Conservation (phyloP, 2,329 filamentous ascomycete genomes). For the Phialocephala subalpina region DNA sequence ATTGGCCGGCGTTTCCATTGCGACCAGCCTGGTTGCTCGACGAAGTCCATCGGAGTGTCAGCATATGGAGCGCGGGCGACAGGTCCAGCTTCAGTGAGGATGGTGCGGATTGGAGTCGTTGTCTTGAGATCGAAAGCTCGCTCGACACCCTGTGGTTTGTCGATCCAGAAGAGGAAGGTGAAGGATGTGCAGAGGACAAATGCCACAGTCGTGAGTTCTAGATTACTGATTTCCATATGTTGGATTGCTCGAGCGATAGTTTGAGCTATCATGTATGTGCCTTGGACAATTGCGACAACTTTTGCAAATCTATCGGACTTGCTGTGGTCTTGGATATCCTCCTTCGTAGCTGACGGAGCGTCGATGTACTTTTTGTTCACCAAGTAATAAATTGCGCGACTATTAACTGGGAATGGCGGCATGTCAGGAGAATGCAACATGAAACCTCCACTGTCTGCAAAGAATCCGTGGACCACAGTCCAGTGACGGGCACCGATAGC, state of each 20-base stretch:
- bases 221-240: not conserved
- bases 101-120: not conserved
- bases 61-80: not conserved
- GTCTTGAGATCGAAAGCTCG: not conserved
- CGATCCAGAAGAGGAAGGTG: not conserved
- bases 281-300: not conserved
- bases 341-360: not conserved
- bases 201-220: not conserved
- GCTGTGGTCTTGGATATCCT: not conserved
- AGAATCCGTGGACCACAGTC: not conserved
- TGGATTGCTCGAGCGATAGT: not conserved
- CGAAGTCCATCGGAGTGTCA: slow-evolving; percentile 11
- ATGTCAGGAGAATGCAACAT: not conserved
- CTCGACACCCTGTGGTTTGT: not conserved
- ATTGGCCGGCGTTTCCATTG: slow-evolving; percentile 9
- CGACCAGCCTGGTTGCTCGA: slow-evolving; percentile 12
- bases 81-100: not conserved
- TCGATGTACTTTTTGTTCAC: not conserved
- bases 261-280: not conserved
- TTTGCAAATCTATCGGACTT: not conserved
- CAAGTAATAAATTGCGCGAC: not conserved
- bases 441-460: not conserved
- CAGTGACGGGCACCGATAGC: not conserved
- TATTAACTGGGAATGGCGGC: not conserved
- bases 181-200: not conserved